Percentiles rank a stretch among this genome's conserved stretches.
These are phyloP conservation scores for Lentinula detonsa DNA, from an alignment of 768 basidiomycete species.

Conservation along the genomic window DNA sequence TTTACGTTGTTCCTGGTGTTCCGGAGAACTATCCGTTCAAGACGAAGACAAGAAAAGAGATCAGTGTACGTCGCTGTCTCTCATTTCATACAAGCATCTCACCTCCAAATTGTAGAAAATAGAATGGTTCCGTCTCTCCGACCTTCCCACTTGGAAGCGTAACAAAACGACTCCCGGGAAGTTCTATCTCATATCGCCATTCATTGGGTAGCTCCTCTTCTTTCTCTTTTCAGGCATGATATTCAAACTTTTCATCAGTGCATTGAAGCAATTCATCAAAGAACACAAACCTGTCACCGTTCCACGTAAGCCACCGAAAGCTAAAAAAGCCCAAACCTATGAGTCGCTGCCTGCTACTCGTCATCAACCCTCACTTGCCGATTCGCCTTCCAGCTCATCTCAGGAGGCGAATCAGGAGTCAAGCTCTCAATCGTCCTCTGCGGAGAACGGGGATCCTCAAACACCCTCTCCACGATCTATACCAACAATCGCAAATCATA, in stretches of 20 bases:
- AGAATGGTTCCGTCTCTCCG: conserved; percentile 87
- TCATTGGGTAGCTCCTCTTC: conserved; percentile 62
- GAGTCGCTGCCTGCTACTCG: conserved; percentile 11
- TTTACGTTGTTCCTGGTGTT: conserved; percentile 86
- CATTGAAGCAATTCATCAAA: conserved; percentile 63
- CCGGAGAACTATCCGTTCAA: conserved; percentile 85
- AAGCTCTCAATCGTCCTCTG: conserved; percentile 61
- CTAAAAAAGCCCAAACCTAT: conserved; percentile 19
- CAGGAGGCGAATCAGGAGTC: conserved; percentile 48
- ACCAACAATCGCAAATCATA: conserved; percentile 29
- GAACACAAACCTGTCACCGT: conserved; percentile 50
- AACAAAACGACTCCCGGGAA: conserved; percentile 65
- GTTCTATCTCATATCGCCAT: conserved; percentile 94
- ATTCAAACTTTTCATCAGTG: conserved; percentile 25
- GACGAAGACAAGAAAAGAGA: conserved; percentile 96
- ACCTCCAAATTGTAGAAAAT: conserved; percentile 62
- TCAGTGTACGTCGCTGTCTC: conserved; percentile 59
- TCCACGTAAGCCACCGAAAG: conserved; percentile 29
- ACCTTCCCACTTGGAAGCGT: conserved; percentile 91
- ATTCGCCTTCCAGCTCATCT: conserved; percentile 16
- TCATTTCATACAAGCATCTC: conserved; percentile 10
- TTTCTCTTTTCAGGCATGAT: conserved; percentile 1
- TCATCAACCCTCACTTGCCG: conserved; percentile 5
- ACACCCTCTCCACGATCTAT: conserved; percentile 59
- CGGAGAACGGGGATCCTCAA: conserved; percentile 54